A percentile compares a stretch with the other conserved stretches of the same genome.
Evolutionary conservation across 2,329 filamentous ascomycete genomes (phyloP).

Genomic region (Talaromyces sp.): DNA sequence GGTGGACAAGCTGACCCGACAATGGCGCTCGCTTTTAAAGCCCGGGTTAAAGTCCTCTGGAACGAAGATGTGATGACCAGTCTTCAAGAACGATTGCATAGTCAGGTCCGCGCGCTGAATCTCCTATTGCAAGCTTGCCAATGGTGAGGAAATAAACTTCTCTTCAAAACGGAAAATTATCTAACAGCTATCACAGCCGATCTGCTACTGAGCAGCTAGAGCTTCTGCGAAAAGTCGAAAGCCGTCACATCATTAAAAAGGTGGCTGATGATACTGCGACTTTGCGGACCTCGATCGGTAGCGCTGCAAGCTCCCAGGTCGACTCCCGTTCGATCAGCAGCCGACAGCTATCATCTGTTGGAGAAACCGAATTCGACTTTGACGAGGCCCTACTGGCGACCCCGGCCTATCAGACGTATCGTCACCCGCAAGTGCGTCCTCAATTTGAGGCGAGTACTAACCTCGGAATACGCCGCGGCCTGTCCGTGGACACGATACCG

Average conservation of each 20-base stretch:
- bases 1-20: slow-evolving; percentile 11
- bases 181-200: slow-evolving; percentile 17
- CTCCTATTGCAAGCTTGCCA: slow-evolving; percentile 34
- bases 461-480: slow-evolving; percentile 5
- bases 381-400: slow-evolving; percentile 23
- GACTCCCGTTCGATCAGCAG: slow-evolving; percentile 21
- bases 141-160: slow-evolving; percentile 22
- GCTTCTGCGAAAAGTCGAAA: slow-evolving; percentile 27
- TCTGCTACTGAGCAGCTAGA: slow-evolving; percentile 30
- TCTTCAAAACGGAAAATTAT: not conserved
- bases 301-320: slow-evolving; percentile 20
- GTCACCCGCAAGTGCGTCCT: slow-evolving; percentile 11
- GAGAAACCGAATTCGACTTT: slow-evolving; percentile 28
- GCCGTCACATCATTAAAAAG: slow-evolving; percentile 28
- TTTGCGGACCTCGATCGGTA: slow-evolving; percentile 21
- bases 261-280: slow-evolving; percentile 34
- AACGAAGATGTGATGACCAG: slow-evolving; percentile 32
- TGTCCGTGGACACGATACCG: slow-evolving; percentile 14
- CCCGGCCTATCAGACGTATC: slow-evolving; percentile 21
- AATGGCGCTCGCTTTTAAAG: slow-evolving; percentile 18
- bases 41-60: slow-evolving; percentile 27
- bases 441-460: not conserved
- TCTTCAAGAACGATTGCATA: slow-evolving; percentile 29
- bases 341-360: slow-evolving; percentile 18
- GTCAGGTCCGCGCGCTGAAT: slow-evolving; percentile 33